Evolutionary conservation across 2,329 filamentous ascomycete genomes (phyloP).

Genomic region (Ophiostoma novo-ulmi): DNA sequence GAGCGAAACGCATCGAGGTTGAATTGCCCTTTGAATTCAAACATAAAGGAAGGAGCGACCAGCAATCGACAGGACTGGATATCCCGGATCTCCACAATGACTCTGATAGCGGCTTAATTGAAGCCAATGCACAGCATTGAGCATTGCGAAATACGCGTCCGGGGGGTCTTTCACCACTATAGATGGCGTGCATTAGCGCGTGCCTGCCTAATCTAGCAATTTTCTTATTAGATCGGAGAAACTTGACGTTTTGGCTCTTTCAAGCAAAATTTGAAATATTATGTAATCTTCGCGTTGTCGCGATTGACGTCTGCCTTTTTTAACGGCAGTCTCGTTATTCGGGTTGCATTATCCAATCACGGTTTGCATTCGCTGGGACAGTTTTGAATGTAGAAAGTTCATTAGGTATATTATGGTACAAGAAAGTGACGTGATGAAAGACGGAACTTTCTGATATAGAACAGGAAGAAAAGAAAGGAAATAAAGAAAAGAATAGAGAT

Average conservation of each 20-base stretch:
- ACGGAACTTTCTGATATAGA: background rate
- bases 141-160: background rate
- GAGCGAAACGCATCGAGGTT: background rate
- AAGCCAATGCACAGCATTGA: background rate
- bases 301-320: background rate
- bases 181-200: slow-evolving; percentile 13
- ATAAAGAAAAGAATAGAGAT: background rate
- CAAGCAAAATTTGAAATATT: background rate
- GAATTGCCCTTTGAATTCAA: background rate
- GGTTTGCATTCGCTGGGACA: background rate
- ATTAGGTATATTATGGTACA: slow-evolving; percentile 10
- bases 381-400: background rate
- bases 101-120: background rate
- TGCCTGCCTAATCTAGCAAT: slow-evolving; percentile 4
- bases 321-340: background rate
- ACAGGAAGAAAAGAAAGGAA: background rate
- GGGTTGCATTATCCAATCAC: background rate
- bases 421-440: background rate
- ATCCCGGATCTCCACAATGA: background rate
- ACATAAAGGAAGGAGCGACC: background rate
- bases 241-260: background rate
- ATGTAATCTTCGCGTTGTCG: background rate
- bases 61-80: background rate
- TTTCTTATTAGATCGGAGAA: background rate
- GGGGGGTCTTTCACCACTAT: background rate